phyloP scores from a whole-genome alignment of 1,139 yeast species.

The Debaryomycetaceae sp. region DNA sequence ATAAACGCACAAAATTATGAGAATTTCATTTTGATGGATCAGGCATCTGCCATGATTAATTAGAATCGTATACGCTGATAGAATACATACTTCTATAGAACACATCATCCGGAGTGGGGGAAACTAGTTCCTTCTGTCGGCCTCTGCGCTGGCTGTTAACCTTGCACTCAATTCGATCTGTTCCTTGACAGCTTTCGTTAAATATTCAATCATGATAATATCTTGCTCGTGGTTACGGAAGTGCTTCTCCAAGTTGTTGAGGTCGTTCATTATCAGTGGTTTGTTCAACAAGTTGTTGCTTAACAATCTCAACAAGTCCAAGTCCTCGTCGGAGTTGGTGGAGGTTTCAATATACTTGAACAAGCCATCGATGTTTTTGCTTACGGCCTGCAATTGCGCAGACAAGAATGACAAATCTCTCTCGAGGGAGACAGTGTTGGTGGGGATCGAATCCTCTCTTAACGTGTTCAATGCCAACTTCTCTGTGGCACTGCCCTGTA shows the following conservation, averaged over 20 bases:
- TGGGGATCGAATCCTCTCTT: conserved; percentile 13
- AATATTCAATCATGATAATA: conserved; percentile 76
- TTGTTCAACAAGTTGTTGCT: conserved; percentile 58
- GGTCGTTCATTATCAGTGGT: conserved; percentile 56
- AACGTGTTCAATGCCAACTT: conserved; percentile 49
- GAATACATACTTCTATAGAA: neutral
- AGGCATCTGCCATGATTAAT: neutral
- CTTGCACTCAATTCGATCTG: conserved; percentile 80
- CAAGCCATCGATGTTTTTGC: conserved; percentile 49
- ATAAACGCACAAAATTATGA: neutral
- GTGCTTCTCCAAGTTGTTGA: conserved; percentile 55
- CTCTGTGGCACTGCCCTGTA: conserved; percentile 58
- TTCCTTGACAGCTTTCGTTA: conserved; percentile 81
- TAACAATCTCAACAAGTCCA: conserved; percentile 63
- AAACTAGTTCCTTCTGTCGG: conserved; percentile 19
- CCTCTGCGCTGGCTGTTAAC: conserved; percentile 48
- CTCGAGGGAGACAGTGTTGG: conserved; percentile 14
- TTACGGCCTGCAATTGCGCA: conserved; percentile 53
- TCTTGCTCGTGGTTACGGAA: conserved; percentile 79
- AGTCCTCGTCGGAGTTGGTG: conserved; percentile 43
- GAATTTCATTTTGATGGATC: neutral
- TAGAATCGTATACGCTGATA: neutral
- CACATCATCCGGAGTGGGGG: neutral
- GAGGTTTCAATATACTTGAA: conserved; percentile 51
- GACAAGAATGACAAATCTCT: conserved; percentile 41